Percentiles rank a stretch among this genome's conserved stretches.
Conservation (phyloP, 2,329 filamentous ascomycete genomes). For the Epichloe sp. region DNA sequence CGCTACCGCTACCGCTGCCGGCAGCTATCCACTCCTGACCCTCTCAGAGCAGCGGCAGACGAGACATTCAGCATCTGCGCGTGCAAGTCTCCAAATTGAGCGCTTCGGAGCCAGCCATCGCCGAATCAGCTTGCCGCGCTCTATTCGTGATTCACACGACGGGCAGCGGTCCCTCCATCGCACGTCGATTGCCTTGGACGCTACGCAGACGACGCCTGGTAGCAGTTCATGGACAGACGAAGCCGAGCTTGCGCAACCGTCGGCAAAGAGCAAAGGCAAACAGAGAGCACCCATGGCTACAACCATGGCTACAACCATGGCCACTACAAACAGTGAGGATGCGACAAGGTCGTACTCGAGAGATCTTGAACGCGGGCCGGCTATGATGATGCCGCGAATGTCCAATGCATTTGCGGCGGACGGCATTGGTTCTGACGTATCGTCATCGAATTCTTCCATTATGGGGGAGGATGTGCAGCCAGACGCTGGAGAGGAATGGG, state of each 20-base stretch:
- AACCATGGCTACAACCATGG: conserved; percentile 27
- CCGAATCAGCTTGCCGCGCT: conserved; percentile 39
- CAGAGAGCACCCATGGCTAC: conserved; percentile 32
- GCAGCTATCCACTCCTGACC: conserved; percentile 38
- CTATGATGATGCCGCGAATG: conserved; percentile 27
- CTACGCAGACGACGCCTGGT: not conserved
- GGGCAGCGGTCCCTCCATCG: conserved; percentile 26
- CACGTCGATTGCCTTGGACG: conserved; percentile 6
- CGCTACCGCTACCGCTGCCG: conserved; percentile 27
- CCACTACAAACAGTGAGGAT: conserved; percentile 14
- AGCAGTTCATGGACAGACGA: not conserved
- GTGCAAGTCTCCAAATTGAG: conserved; percentile 39
- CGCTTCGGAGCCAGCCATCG: conserved; percentile 30
- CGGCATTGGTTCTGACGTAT: conserved; percentile 40
- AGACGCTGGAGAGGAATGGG: conserved; percentile 71
- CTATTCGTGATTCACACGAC: conserved; percentile 41
- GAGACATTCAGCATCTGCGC: conserved; percentile 28
- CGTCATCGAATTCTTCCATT: conserved; percentile 45
- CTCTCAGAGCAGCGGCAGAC: conserved; percentile 36
- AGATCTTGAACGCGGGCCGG: conserved; percentile 43
- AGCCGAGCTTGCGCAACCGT: not conserved
- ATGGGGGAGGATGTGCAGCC: conserved; percentile 54
- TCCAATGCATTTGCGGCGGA: conserved; percentile 37
- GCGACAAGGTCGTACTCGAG: conserved; percentile 27
- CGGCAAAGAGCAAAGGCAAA: conserved; percentile 35